Percentiles rank a stretch among this genome's conserved stretches.
These are phyloP conservation scores for Lactarius deliciosus DNA, from an alignment of 768 basidiomycete genomes.

Conservation along the genomic window DNA sequence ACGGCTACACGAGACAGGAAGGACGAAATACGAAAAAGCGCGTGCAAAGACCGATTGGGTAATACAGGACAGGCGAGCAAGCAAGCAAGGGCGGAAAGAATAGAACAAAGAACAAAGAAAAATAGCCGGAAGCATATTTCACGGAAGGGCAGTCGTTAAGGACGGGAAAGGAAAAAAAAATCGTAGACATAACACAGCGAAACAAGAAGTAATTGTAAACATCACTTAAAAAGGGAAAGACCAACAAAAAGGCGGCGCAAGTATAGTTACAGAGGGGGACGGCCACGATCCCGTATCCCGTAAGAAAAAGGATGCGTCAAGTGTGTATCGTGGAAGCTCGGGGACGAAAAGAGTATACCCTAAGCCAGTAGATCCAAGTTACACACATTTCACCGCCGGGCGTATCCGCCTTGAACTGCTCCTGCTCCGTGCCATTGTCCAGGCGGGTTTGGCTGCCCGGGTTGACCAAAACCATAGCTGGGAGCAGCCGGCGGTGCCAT, in stretches of 20 bases:
- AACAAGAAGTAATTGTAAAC: slow-evolving; percentile 25
- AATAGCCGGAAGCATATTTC: slow-evolving; percentile 28
- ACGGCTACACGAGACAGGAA: slow-evolving; percentile 28
- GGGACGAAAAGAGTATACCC: slow-evolving; percentile 14
- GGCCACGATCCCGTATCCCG: slow-evolving; percentile 15
- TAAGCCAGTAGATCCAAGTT: neutral
- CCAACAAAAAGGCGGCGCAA: slow-evolving; percentile 18
- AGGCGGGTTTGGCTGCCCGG: slow-evolving; percentile 21
- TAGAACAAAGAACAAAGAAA: slow-evolving; percentile 2
- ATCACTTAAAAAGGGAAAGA: slow-evolving; percentile 16
- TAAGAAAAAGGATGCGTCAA: slow-evolving; percentile 6
- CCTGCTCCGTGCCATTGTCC: slow-evolving; percentile 30
- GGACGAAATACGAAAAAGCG: slow-evolving; percentile 5
- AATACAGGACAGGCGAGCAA: slow-evolving; percentile 26
- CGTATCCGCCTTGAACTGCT: slow-evolving; percentile 30
- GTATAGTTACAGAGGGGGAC: slow-evolving; percentile 21
- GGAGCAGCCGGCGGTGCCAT: slow-evolving; percentile 30
- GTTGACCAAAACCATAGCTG: slow-evolving; percentile 28
- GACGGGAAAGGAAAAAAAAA: neutral
- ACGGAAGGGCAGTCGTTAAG: slow-evolving; percentile 20
- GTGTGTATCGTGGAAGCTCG: slow-evolving; percentile 12
- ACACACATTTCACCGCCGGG: slow-evolving; percentile 25
- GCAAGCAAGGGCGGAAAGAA: slow-evolving; percentile 6
- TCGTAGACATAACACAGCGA: slow-evolving; percentile 25
- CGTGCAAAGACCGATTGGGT: slow-evolving; percentile 27